These are phyloP conservation scores for Entomortierella chlamydospora DNA, from an alignment of 192 early-diverging fungal genomes.

Conservation along the genomic window DNA sequence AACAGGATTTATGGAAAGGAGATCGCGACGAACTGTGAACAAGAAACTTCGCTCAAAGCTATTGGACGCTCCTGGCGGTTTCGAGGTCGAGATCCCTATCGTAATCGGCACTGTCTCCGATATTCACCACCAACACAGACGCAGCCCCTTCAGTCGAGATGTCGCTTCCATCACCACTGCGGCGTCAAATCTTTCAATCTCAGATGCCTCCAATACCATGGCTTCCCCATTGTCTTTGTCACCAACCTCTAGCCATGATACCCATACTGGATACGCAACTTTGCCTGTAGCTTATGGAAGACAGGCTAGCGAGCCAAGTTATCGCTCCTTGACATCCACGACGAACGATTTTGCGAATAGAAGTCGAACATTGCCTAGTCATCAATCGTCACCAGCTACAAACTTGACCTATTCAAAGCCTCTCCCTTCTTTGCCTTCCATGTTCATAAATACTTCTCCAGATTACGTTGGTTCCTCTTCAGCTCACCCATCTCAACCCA, in stretches of 20 bases:
- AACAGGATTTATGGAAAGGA: conserved; percentile 24
- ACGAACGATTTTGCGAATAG: neutral
- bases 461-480: neutral
- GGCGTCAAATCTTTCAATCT: conserved; percentile 7
- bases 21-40: conserved; percentile 3
- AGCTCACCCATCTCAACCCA: neutral
- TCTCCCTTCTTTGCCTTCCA: conserved; percentile 13
- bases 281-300: conserved; percentile 1
- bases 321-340: neutral
- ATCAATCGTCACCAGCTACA: neutral
- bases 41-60: conserved; percentile 13
- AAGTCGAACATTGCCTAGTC: neutral
- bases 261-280: neutral
- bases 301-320: conserved; percentile 7
- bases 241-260: neutral
- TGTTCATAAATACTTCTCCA: neutral
- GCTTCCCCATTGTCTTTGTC: neutral
- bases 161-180: neutral
- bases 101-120: conserved; percentile 25
- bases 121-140: neutral
- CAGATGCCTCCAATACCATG: neutral
- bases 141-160: neutral
- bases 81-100: conserved; percentile 26
- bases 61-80: conserved; percentile 16
- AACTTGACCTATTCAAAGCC: conserved; percentile 5